Conservation (phyloP, 805 yeast genomes). For the Candida xiaguanensis region DNA sequence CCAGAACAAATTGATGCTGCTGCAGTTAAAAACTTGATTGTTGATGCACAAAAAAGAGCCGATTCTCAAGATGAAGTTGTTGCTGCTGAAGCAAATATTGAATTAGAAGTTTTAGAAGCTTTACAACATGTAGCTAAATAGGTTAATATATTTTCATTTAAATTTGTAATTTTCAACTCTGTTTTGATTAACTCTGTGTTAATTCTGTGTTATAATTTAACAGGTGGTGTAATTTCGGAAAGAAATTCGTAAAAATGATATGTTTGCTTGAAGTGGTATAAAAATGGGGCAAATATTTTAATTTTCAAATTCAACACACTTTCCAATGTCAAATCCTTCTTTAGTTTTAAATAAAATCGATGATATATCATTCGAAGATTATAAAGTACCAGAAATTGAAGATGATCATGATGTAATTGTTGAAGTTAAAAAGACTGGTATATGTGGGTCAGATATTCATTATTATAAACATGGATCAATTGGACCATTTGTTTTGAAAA, state of each 20-base stretch:
- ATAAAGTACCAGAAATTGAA: slow-evolving; percentile 33
- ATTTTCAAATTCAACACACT: background rate
- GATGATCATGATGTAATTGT: slow-evolving; percentile 47
- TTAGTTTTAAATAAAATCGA: slow-evolving; percentile 64
- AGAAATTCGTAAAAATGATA: background rate
- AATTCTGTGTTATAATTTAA: too few relatives aligned
- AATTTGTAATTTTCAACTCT: too few relatives aligned
- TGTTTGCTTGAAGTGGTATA: background rate
- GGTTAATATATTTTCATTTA: slow-evolving; percentile 10
- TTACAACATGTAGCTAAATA: slow-evolving; percentile 78
- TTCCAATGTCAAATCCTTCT: slow-evolving; percentile 34
- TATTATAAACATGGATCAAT: slow-evolving; percentile 76
- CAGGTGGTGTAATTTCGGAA: too few relatives aligned
- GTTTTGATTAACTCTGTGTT: too few relatives aligned
- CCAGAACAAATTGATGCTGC: slow-evolving; percentile 80
- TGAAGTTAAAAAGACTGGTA: slow-evolving; percentile 59
- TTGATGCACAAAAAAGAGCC: slow-evolving; percentile 92
- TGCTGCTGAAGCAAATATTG: slow-evolving; percentile 93
- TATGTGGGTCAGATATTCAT: slow-evolving; percentile 62
- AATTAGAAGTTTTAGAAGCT: slow-evolving; percentile 95
- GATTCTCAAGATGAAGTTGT: slow-evolving; percentile 79
- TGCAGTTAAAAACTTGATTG: slow-evolving; percentile 72
- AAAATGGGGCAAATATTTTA: background rate
- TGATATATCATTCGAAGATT: slow-evolving; percentile 61
- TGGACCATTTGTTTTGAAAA: slow-evolving; percentile 68